A percentile compares a stretch with the other conserved stretches of the same genome.
Conservation (phyloP, 2,329 filamentous ascomycete genomes). For the Talaromyces sp. region DNA sequence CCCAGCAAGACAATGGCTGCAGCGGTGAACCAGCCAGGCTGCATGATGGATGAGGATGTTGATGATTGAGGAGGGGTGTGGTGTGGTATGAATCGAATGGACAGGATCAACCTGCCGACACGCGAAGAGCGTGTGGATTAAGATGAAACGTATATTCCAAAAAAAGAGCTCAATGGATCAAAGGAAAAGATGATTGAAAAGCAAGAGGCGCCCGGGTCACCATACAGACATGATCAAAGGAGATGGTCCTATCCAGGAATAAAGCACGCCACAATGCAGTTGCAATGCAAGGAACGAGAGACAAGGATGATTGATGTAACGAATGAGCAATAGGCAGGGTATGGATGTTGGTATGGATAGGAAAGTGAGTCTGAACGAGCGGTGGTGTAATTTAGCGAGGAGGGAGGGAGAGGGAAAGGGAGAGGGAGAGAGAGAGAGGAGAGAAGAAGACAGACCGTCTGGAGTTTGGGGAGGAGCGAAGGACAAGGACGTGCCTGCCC, state of each 20-base stretch:
- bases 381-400: background rate
- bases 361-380: background rate
- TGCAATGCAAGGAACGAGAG: background rate
- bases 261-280: too few species aligned
- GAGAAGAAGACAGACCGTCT: too few species aligned
- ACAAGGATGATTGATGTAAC: background rate
- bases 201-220: background rate
- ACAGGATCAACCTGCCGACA: slow-evolving; percentile 33
- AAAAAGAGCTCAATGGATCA: background rate
- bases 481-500: background rate
- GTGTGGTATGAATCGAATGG: slow-evolving; percentile 3
- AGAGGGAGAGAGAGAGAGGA: background rate
- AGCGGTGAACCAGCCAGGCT: slow-evolving; percentile 16
- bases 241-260: background rate
- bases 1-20: slow-evolving; percentile 20
- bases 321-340: background rate
- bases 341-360: background rate
- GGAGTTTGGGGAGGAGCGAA: background rate
- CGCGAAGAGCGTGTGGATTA: background rate
- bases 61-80: background rate
- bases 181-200: background rate
- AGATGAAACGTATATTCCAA: slow-evolving; percentile 18
- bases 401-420: background rate
- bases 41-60: slow-evolving; percentile 13
- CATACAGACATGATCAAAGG: slow-evolving; percentile 1